These are phyloP conservation scores for Cucumis sativus DNA, from an alignment of 306 rosid genomes.

Conservation along the genomic window Cucumber_9930_V3 NC_026655.2:5022501-5023000, in stretches of 20 bases:
- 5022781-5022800: conserved; percentile 18
- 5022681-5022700: background rate
- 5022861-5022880: conserved; percentile 50
- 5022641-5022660: background rate
- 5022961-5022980: conserved; percentile 86
- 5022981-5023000: conserved; percentile 96
- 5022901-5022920: conserved; percentile 76
- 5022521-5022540: background rate
- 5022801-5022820: conserved; percentile 42
- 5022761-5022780: conserved; percentile 31
- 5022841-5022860: conserved; percentile 63
- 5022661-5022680: background rate
- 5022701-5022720: background rate
- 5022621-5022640: background rate
- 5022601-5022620: background rate
- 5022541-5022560: background rate
- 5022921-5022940: conserved; percentile 82
- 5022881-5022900: conserved; percentile 77
- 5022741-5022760: conserved; percentile 65
- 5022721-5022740: conserved; percentile 44
- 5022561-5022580: background rate
- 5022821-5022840: conserved; percentile 52
- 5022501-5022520: background rate
- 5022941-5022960: conserved; percentile 54
- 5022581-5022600: background rate